Evolutionary conservation across 345 rosid species (phyloP).

Genomic region (Brassica juncea): DNA sequence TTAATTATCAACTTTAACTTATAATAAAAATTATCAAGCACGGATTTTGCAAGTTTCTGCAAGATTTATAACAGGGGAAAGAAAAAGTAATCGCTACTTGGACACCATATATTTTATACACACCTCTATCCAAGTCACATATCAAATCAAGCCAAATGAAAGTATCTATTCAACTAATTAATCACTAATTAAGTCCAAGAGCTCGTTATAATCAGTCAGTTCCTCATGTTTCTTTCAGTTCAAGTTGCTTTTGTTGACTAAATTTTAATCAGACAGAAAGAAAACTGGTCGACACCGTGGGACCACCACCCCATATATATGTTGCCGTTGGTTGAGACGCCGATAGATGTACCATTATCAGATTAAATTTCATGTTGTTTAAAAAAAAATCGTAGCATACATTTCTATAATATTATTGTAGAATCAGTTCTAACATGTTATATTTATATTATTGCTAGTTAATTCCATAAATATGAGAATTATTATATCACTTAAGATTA

Average conservation of each 20-base stretch:
- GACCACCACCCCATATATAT: conserved; percentile 8
- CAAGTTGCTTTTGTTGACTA: conserved; percentile 39
- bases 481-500: too few relatives aligned
- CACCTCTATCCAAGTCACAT: conserved; percentile 23
- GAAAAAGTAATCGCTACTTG: conserved; percentile 14
- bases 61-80: neutral
- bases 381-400: neutral
- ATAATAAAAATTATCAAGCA: neutral
- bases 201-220: neutral
- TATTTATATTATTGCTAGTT: neutral
- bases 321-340: conserved; percentile 22
- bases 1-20: neutral
- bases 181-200: conserved; percentile 4
- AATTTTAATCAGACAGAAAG: neutral
- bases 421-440: neutral
- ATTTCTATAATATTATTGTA: neutral
- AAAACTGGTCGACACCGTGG: conserved; percentile 10
- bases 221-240: conserved; percentile 19
- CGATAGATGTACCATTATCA: conserved; percentile 2
- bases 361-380: neutral
- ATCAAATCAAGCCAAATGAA: neutral
- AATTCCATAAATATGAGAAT: neutral
- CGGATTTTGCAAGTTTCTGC: conserved; percentile 29
- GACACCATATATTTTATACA: conserved; percentile 9
- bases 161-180: neutral